Percentiles rank a stretch among this genome's conserved stretches.
phyloP scores from a whole-genome alignment of 2,329 filamentous ascomycete genomes.

The Coleophoma cylindrospora region DNA sequence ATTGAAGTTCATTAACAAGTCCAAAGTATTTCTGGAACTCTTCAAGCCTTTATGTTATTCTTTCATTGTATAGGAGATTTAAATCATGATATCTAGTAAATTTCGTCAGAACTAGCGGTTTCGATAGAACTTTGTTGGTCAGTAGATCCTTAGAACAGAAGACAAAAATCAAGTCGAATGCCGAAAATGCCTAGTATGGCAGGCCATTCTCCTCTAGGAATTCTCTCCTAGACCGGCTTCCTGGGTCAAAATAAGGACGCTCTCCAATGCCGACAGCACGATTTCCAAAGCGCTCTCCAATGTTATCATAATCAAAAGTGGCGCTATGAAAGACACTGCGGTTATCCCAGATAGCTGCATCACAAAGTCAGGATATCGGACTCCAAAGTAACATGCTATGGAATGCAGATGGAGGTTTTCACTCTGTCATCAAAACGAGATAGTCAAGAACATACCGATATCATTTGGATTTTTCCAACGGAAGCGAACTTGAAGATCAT shows the following conservation, averaged over 20 bases:
- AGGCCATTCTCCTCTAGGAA: not conserved
- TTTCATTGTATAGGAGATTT: too few relatives aligned
- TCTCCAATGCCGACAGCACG: slow-evolving; percentile 42
- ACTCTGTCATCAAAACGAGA: not conserved
- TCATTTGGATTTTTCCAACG: slow-evolving; percentile 34
- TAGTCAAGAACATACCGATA: slow-evolving; percentile 25
- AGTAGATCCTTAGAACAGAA: too few relatives aligned
- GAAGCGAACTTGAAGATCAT: slow-evolving; percentile 43
- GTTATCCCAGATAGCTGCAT: slow-evolving; percentile 61
- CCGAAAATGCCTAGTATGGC: not conserved
- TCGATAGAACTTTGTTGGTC: too few relatives aligned
- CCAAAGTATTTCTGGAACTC: too few relatives aligned
- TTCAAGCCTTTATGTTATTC: too few relatives aligned
- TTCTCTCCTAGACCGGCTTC: slow-evolving; percentile 34
- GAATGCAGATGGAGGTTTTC: not conserved
- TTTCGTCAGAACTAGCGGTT: too few relatives aligned
- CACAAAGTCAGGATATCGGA: slow-evolving; percentile 26
- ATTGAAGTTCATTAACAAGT: too few relatives aligned
- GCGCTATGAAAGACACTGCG: slow-evolving; percentile 42
- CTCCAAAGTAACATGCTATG: not conserved
- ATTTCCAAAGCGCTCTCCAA: slow-evolving; percentile 40
- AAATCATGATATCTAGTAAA: too few relatives aligned
- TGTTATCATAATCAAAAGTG: slow-evolving; percentile 53
- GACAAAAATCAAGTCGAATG: too few relatives aligned
- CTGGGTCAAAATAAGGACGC: slow-evolving; percentile 40